Base-by-base conservation (phyloP, 441 rosid species). In the Pelargonium australe region DNA sequence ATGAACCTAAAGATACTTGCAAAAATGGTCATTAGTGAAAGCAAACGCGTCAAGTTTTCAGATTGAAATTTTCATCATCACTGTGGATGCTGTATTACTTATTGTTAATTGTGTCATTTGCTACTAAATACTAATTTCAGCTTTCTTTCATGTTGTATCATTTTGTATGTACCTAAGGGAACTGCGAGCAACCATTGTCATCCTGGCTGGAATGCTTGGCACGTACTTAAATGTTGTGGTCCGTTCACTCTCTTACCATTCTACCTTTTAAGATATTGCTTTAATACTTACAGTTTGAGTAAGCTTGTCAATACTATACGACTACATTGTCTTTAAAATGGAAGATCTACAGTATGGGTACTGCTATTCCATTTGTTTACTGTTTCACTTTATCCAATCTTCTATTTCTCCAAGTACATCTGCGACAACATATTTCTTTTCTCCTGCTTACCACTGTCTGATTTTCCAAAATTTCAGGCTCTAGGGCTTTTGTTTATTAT, bases 201-300 rank as follows among this genome's bases (percentile, higher is more conserved):
- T 95, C 78, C 69, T 95, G 80, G 90, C 86, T 70, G 98, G 99
- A 83, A 95, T 95, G 99, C 84, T 95, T 66, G 75, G 82, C 71
- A 92, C 98, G 43, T 92, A 90, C 79, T 76, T 90, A 73, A 89
- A 87, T 76, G 78, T 95, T 80, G 72, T 95, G 98, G 99, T 95
- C 72, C 72, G 95, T 87, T 72, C 63, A 66, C 77, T 66, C 64
- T 73, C 76, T 67, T 43, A 68, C 20, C 60, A 43, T 65, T 75
- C 47, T 67, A 8, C 25, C 65, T 65, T 65, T 63, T 70, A 49
- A 62, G 41, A 4, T 71, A 7, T 57, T 68, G 45, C 61, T 67
- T 51, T 63, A 57, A 44, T 64, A 62, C 6, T 37, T 67, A 45
- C 70, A 63, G 51, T 44, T 71, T 14, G 60, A 63, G 7, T 53